Evolutionary conservation across 1,139 yeast species (phyloP).

Genomic region (Debaryomyces subglobosus): DNA sequence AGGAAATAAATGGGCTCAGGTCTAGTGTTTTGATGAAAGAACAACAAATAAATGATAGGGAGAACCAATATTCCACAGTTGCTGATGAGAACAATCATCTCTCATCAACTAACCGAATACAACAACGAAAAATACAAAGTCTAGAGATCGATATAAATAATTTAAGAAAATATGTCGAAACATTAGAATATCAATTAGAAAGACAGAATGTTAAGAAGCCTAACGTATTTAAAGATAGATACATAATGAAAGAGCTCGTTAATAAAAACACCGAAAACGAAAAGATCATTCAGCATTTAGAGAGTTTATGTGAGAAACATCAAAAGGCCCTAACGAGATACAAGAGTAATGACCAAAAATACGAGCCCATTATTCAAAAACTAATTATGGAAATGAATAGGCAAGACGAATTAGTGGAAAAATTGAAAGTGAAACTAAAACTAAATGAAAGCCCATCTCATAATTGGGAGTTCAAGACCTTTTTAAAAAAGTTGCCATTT

Average conservation of each 20-base stretch:
- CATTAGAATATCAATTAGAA: constrained; percentile 24
- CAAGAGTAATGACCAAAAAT: constrained; percentile 18
- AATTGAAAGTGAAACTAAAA: constrained; percentile 24
- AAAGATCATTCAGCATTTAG: constrained; percentile 22
- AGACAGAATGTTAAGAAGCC: not conserved
- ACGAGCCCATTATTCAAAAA: constrained; percentile 19
- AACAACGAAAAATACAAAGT: constrained; percentile 16
- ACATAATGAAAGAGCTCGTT: constrained; percentile 11
- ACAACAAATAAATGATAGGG: constrained; percentile 20
- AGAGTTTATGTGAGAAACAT: constrained; percentile 27
- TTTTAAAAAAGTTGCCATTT: constrained; percentile 33
- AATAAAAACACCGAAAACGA: constrained; percentile 24
- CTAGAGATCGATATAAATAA: constrained; percentile 23
- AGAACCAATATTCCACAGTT: constrained; percentile 7
- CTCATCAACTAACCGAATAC: constrained; percentile 12
- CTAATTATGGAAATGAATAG: constrained; percentile 21
- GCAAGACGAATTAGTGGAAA: constrained; percentile 28
- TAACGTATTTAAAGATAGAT: constrained; percentile 8
- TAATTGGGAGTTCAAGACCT: constrained; percentile 15
- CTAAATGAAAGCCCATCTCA: constrained; percentile 12
- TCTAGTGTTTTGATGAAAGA: constrained; percentile 13
- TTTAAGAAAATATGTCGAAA: constrained; percentile 23
- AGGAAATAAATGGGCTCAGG: constrained; percentile 10
- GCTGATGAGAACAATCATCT: constrained; percentile 17
- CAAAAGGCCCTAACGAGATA: constrained; percentile 22